Base-by-base conservation (phyloP, 176 grass and related monocot species). In the Typha latifolia region DNA sequence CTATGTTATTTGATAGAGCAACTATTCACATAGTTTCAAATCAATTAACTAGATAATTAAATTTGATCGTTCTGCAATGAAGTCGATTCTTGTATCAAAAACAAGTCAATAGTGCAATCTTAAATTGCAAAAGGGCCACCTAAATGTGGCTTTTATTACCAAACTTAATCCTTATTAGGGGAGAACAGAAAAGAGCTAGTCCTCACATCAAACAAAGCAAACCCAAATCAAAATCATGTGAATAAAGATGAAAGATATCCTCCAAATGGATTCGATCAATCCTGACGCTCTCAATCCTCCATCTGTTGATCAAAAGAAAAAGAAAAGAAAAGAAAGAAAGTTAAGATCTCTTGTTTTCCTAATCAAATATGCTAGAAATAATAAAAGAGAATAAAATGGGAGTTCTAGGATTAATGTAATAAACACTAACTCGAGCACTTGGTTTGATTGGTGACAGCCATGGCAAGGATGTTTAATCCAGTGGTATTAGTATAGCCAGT, bases 401-500 rank as follows among this genome's bases (percentile, higher is more conserved):
- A 26, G 2, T 26, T 26, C 24, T 34, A 34, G 32, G 32, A 34
- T 34, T 34, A 37, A 37, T 6, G 4, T 20, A 57, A 3, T 21
- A 57, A 15, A 18, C 20, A 20, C 52, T 57, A 20, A 37, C 52
- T 18, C 16, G 52, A 8, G 13, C 52, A 57, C 52, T n/a, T 76
- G 26, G 94, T 99, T 19, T 86, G 61, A 68, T 87, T 87, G 59
- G 86, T n/a, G 0, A 90, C 52, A 14, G n/a, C n/a, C 13, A 0
- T 21, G 52, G 19, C 52, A 20, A 15, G 76, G 66, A 99, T 99
- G 70, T 16, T 51, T 63, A 99, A 93, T 0, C 82, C 73, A 61
- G 89, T 81, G 53, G 51, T 66, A 52, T 87, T 93, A 23, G 94
- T 93, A 76, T 93, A 99, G 59, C 94, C 94, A 4, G 67, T 77